phyloP scores from a whole-genome alignment of 1,284 basidiomycete genomes.

The Anthracocystis setariae region DNA sequence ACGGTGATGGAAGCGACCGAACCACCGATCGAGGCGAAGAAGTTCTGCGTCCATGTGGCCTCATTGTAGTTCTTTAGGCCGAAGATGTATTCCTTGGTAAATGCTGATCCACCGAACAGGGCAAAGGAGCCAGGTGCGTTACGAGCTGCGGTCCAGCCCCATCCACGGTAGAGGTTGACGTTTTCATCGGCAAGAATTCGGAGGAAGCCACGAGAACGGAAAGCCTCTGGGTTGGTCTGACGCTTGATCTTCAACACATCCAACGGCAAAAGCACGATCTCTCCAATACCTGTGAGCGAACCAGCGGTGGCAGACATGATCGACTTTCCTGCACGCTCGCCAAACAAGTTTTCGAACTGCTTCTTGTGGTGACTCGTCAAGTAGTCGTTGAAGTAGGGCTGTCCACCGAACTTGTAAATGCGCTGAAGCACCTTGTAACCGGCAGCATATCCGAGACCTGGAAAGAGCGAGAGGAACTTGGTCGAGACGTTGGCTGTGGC shows the following conservation, averaged over 20 bases:
- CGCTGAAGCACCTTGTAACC: conserved; percentile 77
- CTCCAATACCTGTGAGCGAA: conserved; percentile 75
- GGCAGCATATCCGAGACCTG: conserved; percentile 93
- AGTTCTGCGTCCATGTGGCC: conserved; percentile 90
- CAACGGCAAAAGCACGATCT: conserved; percentile 92
- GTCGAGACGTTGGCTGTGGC: conserved; percentile 74
- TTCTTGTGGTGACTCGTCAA: conserved; percentile 81
- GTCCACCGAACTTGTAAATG: conserved; percentile 87
- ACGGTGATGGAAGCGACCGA: conserved; percentile 95
- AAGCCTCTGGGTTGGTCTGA: conserved; percentile 66
- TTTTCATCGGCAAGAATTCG: conserved; percentile 93
- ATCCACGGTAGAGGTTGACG: conserved; percentile 87
- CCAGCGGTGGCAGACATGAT: conserved; percentile 95
- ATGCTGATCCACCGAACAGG: conserved; percentile 88
- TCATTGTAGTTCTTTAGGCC: conserved; percentile 87
- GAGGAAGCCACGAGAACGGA: conserved; percentile 76
- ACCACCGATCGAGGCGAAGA: conserved; percentile 84
- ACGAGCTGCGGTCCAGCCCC: conserved; percentile 98
- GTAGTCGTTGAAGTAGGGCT: conserved; percentile 96
- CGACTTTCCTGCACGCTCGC: conserved; percentile 94
- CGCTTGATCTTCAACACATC: conserved; percentile 98
- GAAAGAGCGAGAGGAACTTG: conserved; percentile 91
- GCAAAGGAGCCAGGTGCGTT: conserved; percentile 97
- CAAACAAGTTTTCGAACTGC: conserved; percentile 83
- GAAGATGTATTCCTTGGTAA: conserved; percentile 92